phyloP scores from a whole-genome alignment of 257 asterid species.

The Solanum raphanifolium region DNA sequence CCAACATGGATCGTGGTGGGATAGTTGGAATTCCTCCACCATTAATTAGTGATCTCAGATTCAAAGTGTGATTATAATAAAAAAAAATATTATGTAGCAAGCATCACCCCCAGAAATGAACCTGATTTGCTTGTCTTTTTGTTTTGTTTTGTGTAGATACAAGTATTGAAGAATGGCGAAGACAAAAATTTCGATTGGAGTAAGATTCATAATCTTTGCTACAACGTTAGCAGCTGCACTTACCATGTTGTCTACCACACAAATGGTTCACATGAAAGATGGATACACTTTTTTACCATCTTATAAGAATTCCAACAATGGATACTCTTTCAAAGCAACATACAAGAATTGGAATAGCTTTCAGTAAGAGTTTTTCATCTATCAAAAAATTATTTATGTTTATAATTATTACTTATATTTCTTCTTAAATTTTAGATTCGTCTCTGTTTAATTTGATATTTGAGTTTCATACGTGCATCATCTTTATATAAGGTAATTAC shows the following conservation, averaged over 20 bases:
- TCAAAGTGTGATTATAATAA: no score
- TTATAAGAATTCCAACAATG: neutral
- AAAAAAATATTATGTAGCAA: no score
- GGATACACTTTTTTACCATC: neutral
- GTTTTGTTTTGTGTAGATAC: neutral
- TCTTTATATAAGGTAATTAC: neutral
- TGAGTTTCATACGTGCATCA: neutral
- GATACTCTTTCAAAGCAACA: neutral
- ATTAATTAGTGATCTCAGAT: neutral
- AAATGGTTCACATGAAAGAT: neutral
- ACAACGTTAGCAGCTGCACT: constrained; percentile 1
- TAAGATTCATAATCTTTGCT: neutral
- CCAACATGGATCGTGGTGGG: neutral
- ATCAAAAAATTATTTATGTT: neutral
- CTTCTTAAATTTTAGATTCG: neutral
- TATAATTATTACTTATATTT: neutral
- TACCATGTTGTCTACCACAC: neutral
- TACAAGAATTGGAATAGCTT: neutral
- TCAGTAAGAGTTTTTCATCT: neutral
- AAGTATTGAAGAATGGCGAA: neutral
- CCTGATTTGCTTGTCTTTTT: neutral
- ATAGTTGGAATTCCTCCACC: neutral
- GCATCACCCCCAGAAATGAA: neutral
- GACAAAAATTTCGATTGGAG: neutral
- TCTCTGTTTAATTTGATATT: neutral